A percentile compares a stretch with the other conserved stretches of the same genome.
These are phyloP conservation scores for Gossypium gossypioides DNA, from an alignment of 441 rosid genomes.

Conservation along the genomic window DNA sequence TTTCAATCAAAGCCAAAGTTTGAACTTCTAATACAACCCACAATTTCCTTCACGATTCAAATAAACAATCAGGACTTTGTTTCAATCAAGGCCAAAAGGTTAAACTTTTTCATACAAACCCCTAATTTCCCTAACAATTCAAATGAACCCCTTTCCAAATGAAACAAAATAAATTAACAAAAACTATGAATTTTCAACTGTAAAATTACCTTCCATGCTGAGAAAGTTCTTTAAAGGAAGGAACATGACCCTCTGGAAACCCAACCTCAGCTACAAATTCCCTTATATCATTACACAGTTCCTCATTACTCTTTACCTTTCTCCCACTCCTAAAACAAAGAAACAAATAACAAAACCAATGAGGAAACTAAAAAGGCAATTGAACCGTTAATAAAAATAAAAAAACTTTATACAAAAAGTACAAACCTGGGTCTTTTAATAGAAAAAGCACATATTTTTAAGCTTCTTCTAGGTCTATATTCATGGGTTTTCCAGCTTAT, in stretches of 20 bases:
- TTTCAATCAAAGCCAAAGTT: background rate
- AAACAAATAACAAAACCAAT: background rate
- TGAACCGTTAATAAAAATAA: background rate
- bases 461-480: constrained; percentile 19
- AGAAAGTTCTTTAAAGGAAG: constrained; percentile 64
- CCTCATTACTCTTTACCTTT: constrained; percentile 67
- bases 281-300: constrained; percentile 57
- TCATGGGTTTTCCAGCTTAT: background rate
- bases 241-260: constrained; percentile 59
- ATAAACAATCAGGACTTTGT: background rate
- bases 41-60: background rate
- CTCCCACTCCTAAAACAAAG: constrained; percentile 33
- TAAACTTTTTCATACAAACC: background rate
- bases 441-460: constrained; percentile 35
- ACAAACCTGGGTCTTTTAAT: constrained; percentile 39
- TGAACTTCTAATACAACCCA: background rate
- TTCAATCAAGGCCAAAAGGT: background rate
- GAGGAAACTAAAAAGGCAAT: background rate
- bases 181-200: background rate
- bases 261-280: constrained; percentile 53
- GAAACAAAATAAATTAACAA: background rate
- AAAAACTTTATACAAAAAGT: background rate
- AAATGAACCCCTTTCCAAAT: background rate
- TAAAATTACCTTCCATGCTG: constrained; percentile 60
- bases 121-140: background rate